Percentiles rank a stretch among this genome's conserved stretches.
phyloP scores from a whole-genome alignment of 352 stramenopile genomes.

The Phytophthora niederhauseri region DNA sequence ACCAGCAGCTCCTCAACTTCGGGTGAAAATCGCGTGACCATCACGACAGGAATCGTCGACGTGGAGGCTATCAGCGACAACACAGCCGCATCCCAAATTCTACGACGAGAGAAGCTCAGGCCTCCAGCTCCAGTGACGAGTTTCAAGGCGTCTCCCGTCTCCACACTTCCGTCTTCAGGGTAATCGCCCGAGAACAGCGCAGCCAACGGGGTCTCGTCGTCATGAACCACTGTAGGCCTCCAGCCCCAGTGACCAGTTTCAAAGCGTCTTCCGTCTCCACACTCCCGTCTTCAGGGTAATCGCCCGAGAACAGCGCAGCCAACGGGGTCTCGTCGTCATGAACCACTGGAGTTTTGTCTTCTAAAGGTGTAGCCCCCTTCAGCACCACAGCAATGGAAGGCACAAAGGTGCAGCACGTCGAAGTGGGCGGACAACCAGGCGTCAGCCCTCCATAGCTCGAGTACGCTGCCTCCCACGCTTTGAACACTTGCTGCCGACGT shows the following conservation, averaged over 20 bases:
- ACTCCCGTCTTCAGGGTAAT: slow-evolving; percentile 7
- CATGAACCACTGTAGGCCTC: slow-evolving; percentile 4
- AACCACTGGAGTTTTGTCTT: not conserved
- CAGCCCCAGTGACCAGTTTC: slow-evolving; percentile 22
- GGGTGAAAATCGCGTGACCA: slow-evolving; percentile 49
- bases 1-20: slow-evolving; percentile 56
- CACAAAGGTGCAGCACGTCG: slow-evolving; percentile 25
- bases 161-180: not conserved
- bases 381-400: slow-evolving; percentile 33
- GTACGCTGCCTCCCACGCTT: slow-evolving; percentile 32
- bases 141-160: slow-evolving; percentile 19
- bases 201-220: slow-evolving; percentile 18
- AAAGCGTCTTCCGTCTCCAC: slow-evolving; percentile 8
- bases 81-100: slow-evolving; percentile 50
- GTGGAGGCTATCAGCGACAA: slow-evolving; percentile 40
- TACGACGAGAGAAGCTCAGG: slow-evolving; percentile 47
- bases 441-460: slow-evolving; percentile 26
- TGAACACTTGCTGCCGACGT: slow-evolving; percentile 16
- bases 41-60: slow-evolving; percentile 35
- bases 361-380: slow-evolving; percentile 1
- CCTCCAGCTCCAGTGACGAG: slow-evolving; percentile 19
- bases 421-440: slow-evolving; percentile 30
- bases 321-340: slow-evolving; percentile 17
- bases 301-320: slow-evolving; percentile 19
- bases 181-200: slow-evolving; percentile 25